phyloP scores from a whole-genome alignment of 2,329 filamentous ascomycete species.

The Aureobasidium sp. region DNA sequence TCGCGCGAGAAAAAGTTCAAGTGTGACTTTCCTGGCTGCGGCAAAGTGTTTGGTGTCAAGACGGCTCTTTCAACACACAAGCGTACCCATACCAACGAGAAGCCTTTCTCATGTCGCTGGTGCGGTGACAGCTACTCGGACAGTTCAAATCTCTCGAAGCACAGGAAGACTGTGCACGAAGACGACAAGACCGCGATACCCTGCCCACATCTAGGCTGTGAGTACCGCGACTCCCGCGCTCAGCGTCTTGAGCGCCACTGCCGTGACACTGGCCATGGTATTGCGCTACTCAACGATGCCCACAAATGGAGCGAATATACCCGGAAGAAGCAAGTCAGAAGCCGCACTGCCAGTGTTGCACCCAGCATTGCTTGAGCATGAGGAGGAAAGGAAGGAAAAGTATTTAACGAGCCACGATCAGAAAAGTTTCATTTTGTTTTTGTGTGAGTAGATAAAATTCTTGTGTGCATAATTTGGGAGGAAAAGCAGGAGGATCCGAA shows the following conservation, averaged over 20 bases:
- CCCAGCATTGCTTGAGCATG: constrained; percentile 5
- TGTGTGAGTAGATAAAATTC: constrained; percentile 8
- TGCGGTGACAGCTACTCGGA: constrained; percentile 32
- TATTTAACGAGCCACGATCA: constrained; percentile 7
- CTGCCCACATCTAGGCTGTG: constrained; percentile 3
- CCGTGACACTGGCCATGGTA: constrained; percentile 12
- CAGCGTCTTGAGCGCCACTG: constrained; percentile 12
- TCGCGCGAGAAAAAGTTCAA: constrained; percentile 58
- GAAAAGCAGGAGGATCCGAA: neutral
- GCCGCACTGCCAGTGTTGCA: constrained; percentile 10
- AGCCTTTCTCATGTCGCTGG: constrained; percentile 34
- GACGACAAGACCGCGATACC: constrained; percentile 13
- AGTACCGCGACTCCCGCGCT: constrained; percentile 5
- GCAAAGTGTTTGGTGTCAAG: constrained; percentile 58
- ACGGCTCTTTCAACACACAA: constrained; percentile 64
- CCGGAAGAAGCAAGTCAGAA: constrained; percentile 2
- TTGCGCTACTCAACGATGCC: neutral
- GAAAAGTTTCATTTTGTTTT: constrained; percentile 4
- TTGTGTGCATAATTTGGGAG: neutral
- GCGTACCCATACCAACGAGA: constrained; percentile 58
- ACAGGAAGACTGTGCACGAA: constrained; percentile 19
- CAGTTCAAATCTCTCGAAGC: constrained; percentile 30
- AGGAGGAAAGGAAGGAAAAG: neutral
- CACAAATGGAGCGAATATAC: constrained; percentile 15
- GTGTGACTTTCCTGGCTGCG: constrained; percentile 44